A percentile compares a stretch with the other conserved stretches of the same genome.
Conservation (phyloP, 305 asterid species). For the Solanum hybrid region DNA sequence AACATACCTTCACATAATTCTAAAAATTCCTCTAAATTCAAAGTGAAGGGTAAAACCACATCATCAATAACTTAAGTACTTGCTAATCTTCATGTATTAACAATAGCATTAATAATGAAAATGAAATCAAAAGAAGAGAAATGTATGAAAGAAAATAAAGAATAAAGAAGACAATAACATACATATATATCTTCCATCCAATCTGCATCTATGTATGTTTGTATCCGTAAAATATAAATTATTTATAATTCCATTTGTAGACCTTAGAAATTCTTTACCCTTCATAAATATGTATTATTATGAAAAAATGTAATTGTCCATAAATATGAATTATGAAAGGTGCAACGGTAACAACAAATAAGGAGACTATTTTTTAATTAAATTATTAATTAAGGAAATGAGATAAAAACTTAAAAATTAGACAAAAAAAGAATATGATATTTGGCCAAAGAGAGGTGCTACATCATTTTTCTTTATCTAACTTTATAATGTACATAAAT, state of each 20-base stretch:
- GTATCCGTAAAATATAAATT: background rate
- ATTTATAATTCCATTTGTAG: background rate
- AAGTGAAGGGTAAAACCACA: background rate
- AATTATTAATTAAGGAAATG: background rate
- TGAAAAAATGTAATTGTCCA: background rate
- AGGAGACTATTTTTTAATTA: background rate
- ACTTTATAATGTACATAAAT: no score
- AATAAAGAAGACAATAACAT: background rate
- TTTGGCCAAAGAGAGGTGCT: background rate
- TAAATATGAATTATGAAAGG: background rate
- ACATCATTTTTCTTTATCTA: background rate
- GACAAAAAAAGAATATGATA: background rate
- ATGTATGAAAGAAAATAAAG: background rate
- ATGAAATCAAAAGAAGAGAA: background rate
- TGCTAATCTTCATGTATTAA: no score
- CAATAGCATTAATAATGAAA: background rate
- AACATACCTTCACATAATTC: background rate
- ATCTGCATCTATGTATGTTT: background rate
- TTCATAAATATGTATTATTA: no score
- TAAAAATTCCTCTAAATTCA: background rate
- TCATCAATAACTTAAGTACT: no score
- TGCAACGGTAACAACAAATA: background rate
- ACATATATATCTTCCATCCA: background rate
- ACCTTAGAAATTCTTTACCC: background rate
- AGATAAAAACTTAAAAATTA: no score